These are phyloP conservation scores for Cercospora sp. DNA, from an alignment of 2,329 filamentous ascomycete genomes.

Conservation along the genomic window DNA sequence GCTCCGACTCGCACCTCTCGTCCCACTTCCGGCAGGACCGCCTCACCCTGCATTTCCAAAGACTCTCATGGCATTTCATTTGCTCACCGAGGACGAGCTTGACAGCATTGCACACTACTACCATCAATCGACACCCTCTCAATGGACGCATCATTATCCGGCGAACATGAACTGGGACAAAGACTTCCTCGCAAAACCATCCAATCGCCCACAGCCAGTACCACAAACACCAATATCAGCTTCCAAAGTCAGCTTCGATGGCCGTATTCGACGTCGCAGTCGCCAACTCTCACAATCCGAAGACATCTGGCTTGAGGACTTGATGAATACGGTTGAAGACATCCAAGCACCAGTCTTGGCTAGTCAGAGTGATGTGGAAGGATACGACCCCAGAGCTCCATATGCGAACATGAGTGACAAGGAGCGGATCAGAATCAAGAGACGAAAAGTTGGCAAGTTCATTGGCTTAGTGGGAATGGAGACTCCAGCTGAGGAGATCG, in stretches of 20 bases:
- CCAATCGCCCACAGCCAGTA: neutral
- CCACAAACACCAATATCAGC: conserved; percentile 15
- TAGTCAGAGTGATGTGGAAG: conserved; percentile 15
- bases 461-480: conserved; percentile 68
- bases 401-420: conserved; percentile 39
- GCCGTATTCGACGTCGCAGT: conserved; percentile 17
- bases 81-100: conserved; percentile 69
- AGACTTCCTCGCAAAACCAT: conserved; percentile 40
- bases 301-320: conserved; percentile 29
- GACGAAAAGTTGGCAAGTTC: conserved; percentile 70
- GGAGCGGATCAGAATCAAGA: conserved; percentile 56
- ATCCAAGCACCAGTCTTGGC: conserved; percentile 38
- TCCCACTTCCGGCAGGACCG: conserved; percentile 57
- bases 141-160: conserved; percentile 63
- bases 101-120: conserved; percentile 71
- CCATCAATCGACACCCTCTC: conserved; percentile 63
- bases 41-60: conserved; percentile 65
- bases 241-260: conserved; percentile 7
- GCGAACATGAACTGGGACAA: conserved; percentile 65
- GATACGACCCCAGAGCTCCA: conserved; percentile 16
- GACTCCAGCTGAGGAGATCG: conserved; percentile 52
- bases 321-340: conserved; percentile 38
- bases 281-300: conserved; percentile 27
- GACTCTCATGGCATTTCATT: conserved; percentile 70
- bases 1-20: conserved; percentile 65